phyloP scores from a whole-genome alignment of 2,329 filamentous ascomycete species.

The Stagonosporopsis tanaceti region DNA sequence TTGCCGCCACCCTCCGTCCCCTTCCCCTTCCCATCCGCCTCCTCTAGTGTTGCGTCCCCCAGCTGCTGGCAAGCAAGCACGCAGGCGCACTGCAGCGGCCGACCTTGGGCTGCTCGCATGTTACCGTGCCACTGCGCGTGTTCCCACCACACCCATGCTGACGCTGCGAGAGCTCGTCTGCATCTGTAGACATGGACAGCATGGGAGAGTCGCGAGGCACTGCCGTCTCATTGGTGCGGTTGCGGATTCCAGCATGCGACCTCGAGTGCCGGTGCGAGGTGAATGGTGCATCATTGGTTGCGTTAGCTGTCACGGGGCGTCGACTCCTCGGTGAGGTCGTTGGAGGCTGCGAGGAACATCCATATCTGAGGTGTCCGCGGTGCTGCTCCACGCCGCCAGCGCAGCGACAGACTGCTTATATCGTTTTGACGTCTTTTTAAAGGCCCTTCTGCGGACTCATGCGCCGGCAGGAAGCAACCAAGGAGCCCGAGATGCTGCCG shows the following conservation, averaged over 20 bases:
- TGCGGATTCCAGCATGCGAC: conserved; percentile 13
- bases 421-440: conserved; percentile 30
- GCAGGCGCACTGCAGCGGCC: not conserved
- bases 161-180: conserved; percentile 21
- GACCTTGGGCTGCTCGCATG: not conserved
- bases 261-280: conserved; percentile 25
- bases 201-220: conserved; percentile 23
- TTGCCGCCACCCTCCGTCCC: not conserved
- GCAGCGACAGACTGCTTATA: conserved; percentile 40
- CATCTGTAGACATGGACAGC: not conserved
- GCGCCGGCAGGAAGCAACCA: conserved; percentile 24
- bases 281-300: conserved; percentile 24
- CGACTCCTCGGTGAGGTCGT: conserved; percentile 7
- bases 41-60: not conserved
- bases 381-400: conserved; percentile 2
- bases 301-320: conserved; percentile 25
- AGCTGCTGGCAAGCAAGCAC: not conserved
- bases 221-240: conserved; percentile 19
- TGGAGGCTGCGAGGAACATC: not conserved
- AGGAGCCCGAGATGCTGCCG: conserved; percentile 38
- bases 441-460: conserved; percentile 47
- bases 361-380: not conserved
- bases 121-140: conserved; percentile 2
- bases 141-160: conserved; percentile 5
- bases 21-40: not conserved